Evolutionary conservation across 164 flowering plant genomes (phyloP), one percentile per base, ranked within the genome.

Genomic region (Stephania cephalantha): DNA sequence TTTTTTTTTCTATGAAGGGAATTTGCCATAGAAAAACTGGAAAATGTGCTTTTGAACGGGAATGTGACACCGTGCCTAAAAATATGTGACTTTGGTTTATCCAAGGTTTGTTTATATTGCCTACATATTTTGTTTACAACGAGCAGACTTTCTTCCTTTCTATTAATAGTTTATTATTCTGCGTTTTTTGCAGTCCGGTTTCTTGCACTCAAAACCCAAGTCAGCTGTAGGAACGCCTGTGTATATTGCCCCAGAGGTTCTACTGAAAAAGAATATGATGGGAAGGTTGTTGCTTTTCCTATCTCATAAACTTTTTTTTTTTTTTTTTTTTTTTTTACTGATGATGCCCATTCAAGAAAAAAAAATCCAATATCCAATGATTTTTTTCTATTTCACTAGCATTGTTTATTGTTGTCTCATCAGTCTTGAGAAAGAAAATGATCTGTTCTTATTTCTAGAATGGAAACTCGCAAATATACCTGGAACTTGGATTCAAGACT

Each of bases 21-120:
- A 85, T 89, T 68, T 87, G 90, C 73, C 90, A 87, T 69, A 80
- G 88, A 69, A 88, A 87, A 87, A 76, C 76, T 87, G 81, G 90
- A 87, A 69, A 87, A 87, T 69, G 84, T 88, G 7, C 87, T 87
- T 31, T 75, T 87, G 75, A 88, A 87, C 81, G 90, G 88, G 70
- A 83, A 82, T 72, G 77, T 87, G 5, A 78, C 84, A 0, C 90
- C 88, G 11, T 85, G 86, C 2, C 82, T 87, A 48, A 87, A 87
- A 78, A 87, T 87, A 63, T 87, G 90, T 44, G 90, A 87, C 75
- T 87, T 87, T 58, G 90, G 90, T 71, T 87, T 86, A 75, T 87
- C 90, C 53, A 87, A 87, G 90, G 90, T 83, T 61, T 7, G n/a
- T 67, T 30, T 29, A 46, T 12, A 11, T 45, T 11, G 29, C n/a